A percentile compares a stretch with the other conserved stretches of the same genome.
phyloP scores from a whole-genome alignment of 176 grass and related monocot species.

The Musa itinerans region DNA sequence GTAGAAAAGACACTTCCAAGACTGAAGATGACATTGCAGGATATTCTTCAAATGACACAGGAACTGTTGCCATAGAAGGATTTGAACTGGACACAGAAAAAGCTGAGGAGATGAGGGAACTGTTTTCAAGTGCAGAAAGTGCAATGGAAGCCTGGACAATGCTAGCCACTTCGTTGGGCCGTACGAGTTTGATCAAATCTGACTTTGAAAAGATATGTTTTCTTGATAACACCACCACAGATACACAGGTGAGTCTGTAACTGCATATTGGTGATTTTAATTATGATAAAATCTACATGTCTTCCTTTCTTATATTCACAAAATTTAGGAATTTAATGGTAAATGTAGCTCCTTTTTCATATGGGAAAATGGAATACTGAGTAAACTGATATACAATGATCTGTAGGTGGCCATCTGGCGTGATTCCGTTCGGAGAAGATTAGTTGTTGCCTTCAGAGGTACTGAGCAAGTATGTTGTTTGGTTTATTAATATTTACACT shows the following conservation, averaged over 20 bases:
- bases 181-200: slow-evolving; percentile 91
- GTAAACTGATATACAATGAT: background rate
- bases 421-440: slow-evolving; percentile 67
- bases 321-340: background rate
- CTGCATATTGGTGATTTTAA: background rate
- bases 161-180: slow-evolving; percentile 84
- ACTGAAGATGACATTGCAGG: slow-evolving; percentile 25
- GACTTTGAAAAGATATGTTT: slow-evolving; percentile 97
- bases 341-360: background rate
- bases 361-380: background rate
- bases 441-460: slow-evolving; percentile 81
- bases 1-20: slow-evolving; percentile 25
- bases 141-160: slow-evolving; percentile 98
- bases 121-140: slow-evolving; percentile 89
- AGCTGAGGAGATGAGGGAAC: slow-evolving; percentile 52
- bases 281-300: background rate
- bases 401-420: slow-evolving; percentile 85
- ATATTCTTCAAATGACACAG: slow-evolving; percentile 30
- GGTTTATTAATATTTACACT: background rate
- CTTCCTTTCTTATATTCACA: background rate
- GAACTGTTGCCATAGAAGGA: slow-evolving; percentile 21
- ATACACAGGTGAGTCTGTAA: slow-evolving; percentile 54
- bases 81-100: slow-evolving; percentile 31
- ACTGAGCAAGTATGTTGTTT: slow-evolving; percentile 84
- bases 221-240: slow-evolving; percentile 78